Evolutionary conservation across 2,329 filamentous ascomycete genomes (phyloP), one percentile per base, ranked within the genome.

Genomic region (Penicillium hesseltinei): DNA sequence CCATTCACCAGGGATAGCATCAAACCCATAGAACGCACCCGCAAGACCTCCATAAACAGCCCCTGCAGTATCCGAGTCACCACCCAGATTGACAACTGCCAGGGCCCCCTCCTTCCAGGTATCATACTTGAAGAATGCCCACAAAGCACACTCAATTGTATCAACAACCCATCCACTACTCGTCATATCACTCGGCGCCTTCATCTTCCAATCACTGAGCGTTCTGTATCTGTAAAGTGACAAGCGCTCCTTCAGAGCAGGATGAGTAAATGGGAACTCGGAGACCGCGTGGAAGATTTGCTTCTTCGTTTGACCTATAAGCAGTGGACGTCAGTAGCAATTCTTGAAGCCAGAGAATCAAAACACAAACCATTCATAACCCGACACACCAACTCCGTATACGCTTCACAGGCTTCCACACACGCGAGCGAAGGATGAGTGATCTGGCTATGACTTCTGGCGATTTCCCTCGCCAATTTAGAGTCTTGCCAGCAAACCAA

Each of bases 21-120:
- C 72, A 35, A 69, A 47, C 2, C 73, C 76, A 67, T 78, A 78
- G 59, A 70, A 78, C 3, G 72, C 71, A 0, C 76, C 76, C 3
- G 76, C 76, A 21, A 80, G 54, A 5, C 75, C 76, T 3, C 77
- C 78, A 65, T 77, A 78, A 36, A 79, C 72, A 2, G 77, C 77
- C 17, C 73, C 77, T 11, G 76, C 75, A 1, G 76, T 78, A 65
- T 80, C 78, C 11, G 77, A 72, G 66, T 79, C 77, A 51, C 75
- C 69, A 2, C 76, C 76, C 25, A 77, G 56, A 67, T 79, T 80
- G 0, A 78, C 76, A 1, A 73, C 74, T 43, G 67, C 71, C 35
- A 77, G 54, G 4, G 72, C 75, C 0, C 77, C 76, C 7, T 74
- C 68, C 31, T 69, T 66, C 61, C 75, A 78, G 5, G 58, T 66